These are phyloP conservation scores for Fonsecaea pugnacius DNA, from an alignment of 2,329 filamentous ascomycete species.

Conservation along the genomic window DNA sequence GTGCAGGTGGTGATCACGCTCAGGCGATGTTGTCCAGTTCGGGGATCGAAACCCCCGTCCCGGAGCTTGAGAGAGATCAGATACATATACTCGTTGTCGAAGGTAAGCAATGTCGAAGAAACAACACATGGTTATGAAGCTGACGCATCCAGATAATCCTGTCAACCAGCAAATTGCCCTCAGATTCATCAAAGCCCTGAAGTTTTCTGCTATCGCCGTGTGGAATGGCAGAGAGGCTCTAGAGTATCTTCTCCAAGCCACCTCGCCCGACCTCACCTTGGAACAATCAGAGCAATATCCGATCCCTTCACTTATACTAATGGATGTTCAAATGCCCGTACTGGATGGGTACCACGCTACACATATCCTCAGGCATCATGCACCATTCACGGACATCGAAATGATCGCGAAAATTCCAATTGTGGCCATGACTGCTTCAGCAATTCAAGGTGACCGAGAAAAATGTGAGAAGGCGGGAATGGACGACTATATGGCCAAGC, in stretches of 20 bases:
- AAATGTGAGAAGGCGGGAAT: constrained; percentile 75
- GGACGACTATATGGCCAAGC: constrained; percentile 77
- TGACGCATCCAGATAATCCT: constrained; percentile 61
- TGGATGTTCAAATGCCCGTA: constrained; percentile 78
- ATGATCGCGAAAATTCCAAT: constrained; percentile 67
- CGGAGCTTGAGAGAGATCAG: constrained; percentile 62
- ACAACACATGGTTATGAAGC: not conserved
- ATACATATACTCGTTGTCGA: constrained; percentile 78
- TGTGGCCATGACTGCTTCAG: constrained; percentile 80
- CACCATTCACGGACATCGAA: constrained; percentile 65
- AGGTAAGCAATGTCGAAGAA: constrained; percentile 29
- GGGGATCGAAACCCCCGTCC: constrained; percentile 22
- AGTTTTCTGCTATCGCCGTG: constrained; percentile 70
- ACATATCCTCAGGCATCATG: constrained; percentile 70
- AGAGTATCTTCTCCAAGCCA: constrained; percentile 66
- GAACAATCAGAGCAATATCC: constrained; percentile 49
- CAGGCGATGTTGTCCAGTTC: constrained; percentile 53
- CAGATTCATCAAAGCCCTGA: constrained; percentile 73
- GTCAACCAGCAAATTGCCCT: constrained; percentile 78
- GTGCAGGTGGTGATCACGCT: constrained; percentile 36
- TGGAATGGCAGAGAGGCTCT: constrained; percentile 81
- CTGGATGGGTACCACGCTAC: constrained; percentile 80
- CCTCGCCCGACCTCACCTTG: constrained; percentile 44
- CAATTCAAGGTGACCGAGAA: constrained; percentile 75
- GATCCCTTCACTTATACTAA: constrained; percentile 74